Percentiles rank a stretch among this genome's conserved stretches.
phyloP scores from a whole-genome alignment of 2,329 filamentous ascomycete genomes.

The Trichoderma guizhouense region DNA sequence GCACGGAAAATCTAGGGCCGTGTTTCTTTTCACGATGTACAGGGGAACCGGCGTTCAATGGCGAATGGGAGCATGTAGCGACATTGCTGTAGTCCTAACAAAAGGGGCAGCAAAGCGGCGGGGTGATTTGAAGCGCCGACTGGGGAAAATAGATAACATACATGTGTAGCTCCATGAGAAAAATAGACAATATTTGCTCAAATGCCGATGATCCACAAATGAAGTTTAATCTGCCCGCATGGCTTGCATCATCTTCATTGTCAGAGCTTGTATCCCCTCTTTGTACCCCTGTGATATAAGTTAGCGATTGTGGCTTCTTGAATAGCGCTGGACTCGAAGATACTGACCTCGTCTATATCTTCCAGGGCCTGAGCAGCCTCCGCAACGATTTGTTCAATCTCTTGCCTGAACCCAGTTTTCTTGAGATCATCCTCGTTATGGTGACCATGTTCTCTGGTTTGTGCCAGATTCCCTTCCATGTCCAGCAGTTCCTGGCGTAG shows the following conservation, averaged over 20 bases:
- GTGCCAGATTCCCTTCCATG: not conserved
- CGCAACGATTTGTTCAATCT: conserved; percentile 25
- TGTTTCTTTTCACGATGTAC: not conserved
- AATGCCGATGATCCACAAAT: too few relatives aligned
- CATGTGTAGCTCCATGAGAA: not conserved
- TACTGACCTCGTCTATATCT: conserved; percentile 29
- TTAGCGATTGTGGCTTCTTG: not conserved
- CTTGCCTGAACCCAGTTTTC: conserved; percentile 21
- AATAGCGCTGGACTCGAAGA: not conserved
- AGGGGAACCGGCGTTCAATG: conserved; percentile 12
- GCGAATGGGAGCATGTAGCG: conserved; percentile 8
- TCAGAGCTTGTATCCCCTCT: conserved; percentile 26
- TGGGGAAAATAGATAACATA: conserved; percentile 12
- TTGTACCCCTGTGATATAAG: conserved; percentile 28
- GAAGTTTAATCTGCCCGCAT: conserved; percentile 14
- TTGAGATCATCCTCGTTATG: not conserved
- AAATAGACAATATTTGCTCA: conserved; percentile 18
- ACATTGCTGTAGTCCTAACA: not conserved
- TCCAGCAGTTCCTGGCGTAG: not conserved
- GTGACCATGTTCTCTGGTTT: not conserved
- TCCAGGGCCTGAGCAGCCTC: conserved; percentile 25
- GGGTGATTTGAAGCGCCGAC: not conserved
- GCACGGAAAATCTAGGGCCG: not conserved
- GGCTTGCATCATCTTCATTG: conserved; percentile 27
- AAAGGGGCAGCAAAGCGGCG: not conserved